These are phyloP conservation scores for Wallacemonas sp. DNA, from an alignment of 208 protist genomes.

Conservation along the genomic window DNA sequence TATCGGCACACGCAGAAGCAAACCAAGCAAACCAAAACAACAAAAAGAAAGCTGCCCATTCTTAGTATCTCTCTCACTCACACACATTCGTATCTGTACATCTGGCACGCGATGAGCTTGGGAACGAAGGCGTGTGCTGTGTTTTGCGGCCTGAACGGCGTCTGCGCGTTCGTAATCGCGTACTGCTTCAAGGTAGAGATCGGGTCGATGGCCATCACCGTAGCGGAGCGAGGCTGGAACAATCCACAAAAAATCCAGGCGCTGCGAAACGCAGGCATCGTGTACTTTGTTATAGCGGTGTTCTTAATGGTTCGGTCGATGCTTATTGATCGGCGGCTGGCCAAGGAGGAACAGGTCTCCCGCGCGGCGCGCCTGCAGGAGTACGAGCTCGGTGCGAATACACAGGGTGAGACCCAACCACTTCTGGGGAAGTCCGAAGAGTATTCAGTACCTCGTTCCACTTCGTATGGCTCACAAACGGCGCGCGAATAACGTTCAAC, in stretches of 20 bases:
- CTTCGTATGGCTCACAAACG: neutral
- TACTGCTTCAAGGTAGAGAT: slow-evolving; percentile 76
- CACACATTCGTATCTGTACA: neutral
- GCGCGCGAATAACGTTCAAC: neutral
- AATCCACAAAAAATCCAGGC: slow-evolving; percentile 58
- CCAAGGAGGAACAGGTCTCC: neutral
- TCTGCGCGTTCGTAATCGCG: slow-evolving; percentile 70
- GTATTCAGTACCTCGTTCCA: neutral
- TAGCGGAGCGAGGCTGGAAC: slow-evolving; percentile 57
- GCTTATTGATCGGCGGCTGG: neutral
- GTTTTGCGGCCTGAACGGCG: slow-evolving; percentile 76
- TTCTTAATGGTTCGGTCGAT: slow-evolving; percentile 31
- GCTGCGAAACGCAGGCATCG: slow-evolving; percentile 58
- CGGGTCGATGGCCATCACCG: slow-evolving; percentile 60
- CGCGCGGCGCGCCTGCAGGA: slow-evolving; percentile 3
- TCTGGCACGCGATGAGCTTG: slow-evolving; percentile 32
- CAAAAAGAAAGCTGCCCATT: neutral
- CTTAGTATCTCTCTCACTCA: neutral
- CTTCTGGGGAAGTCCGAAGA: neutral
- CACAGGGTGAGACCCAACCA: neutral
- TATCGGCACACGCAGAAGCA: no score
- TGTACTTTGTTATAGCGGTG: slow-evolving; percentile 63
- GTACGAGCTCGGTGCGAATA: slow-evolving; percentile 6
- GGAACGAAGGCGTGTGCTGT: slow-evolving; percentile 64
- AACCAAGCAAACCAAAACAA: no score